Evolutionary conservation across 805 yeast species (phyloP), one percentile per base, ranked within the genome.

Genomic region (Cyberlindnera suaveolens): DNA sequence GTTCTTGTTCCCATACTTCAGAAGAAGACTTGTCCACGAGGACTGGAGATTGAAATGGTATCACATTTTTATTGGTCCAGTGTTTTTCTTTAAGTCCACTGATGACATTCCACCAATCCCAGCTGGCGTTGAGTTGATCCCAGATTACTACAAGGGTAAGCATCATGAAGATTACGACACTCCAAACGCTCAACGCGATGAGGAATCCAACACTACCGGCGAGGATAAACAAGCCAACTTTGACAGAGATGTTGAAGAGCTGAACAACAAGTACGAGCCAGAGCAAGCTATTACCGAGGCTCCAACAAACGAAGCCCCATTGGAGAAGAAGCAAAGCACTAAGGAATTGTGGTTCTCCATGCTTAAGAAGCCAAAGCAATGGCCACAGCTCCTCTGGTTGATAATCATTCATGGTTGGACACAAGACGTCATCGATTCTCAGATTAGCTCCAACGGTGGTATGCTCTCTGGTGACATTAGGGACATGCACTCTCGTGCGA

Each of bases 41-140:
- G 91, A 84, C 62, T 80, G 87, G 86, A 78, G 80, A 38, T 64
- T 84, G 40, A 70, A 65, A 51, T 72, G 72, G 71, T 77, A 72
- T 55, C 81, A 82, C 43, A 52, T 78, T 35, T 58, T 71, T 43
- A 51, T 67, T 43, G 91, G 89, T 31, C 86, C 87, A 38, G 52
- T 60, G 37, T 72, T 54, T 60, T 74, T 64, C 68, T 72, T 80
- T 68, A 74, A 66, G 57, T 58, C 82, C 14, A 65, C 68, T 20
- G 82, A 77, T 49, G 63, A 68, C 42, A 80, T 82, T 41, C 83
- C 86, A 43, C 87, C 88, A 49, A 70, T 73, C 53, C 88, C 89
- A 38, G 75, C 67, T 44, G 83, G 82, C 34, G 71, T 68, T 44
- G 51, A 62, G 29, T 65, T 80, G 41, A 74, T 76, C 33, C 72